Evolutionary conservation across 1,284 basidiomycete genomes (phyloP).

Genomic region (Ganoderma multipileum): DNA sequence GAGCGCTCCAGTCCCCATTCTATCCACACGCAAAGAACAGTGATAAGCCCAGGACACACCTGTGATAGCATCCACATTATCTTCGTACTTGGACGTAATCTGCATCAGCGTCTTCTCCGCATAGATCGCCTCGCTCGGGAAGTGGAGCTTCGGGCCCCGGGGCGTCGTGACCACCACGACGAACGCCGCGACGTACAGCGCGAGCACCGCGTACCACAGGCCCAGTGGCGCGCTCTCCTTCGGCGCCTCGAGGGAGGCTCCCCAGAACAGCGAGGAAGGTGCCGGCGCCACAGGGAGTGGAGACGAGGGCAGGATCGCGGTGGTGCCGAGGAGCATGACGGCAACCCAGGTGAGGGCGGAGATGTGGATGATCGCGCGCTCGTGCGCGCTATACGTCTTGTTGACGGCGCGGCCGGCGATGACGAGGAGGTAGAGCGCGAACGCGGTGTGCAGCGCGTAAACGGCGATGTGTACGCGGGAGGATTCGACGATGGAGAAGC

Average conservation of each 20-base stretch:
- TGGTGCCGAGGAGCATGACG: constrained; percentile 52
- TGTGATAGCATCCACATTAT: constrained; percentile 71
- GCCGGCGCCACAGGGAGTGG: constrained; percentile 43
- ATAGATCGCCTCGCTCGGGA: constrained; percentile 75
- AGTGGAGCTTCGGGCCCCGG: constrained; percentile 77
- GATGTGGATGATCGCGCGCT: constrained; percentile 70
- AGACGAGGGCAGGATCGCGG: constrained; percentile 63
- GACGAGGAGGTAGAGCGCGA: constrained; percentile 66
- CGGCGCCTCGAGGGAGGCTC: not conserved
- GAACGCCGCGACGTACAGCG: constrained; percentile 56
- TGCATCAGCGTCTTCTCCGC: constrained; percentile 67
- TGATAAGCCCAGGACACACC: constrained; percentile 40
- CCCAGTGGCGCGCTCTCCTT: not conserved
- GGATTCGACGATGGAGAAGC: constrained; percentile 54
- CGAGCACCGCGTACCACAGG: constrained; percentile 58
- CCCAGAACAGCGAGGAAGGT: not conserved
- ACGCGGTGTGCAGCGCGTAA: constrained; percentile 57
- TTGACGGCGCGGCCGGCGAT: constrained; percentile 61
- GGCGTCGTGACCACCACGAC: constrained; percentile 65
- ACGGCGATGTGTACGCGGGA: constrained; percentile 45
- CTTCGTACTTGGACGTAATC: constrained; percentile 59
- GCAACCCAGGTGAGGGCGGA: constrained; percentile 64
- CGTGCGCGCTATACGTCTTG: constrained; percentile 62
- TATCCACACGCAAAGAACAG: not conserved
- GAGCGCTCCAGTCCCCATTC: not conserved